Base-by-base conservation (phyloP, 192 early-diverging fungal species). In the Podila epigama region DNA sequence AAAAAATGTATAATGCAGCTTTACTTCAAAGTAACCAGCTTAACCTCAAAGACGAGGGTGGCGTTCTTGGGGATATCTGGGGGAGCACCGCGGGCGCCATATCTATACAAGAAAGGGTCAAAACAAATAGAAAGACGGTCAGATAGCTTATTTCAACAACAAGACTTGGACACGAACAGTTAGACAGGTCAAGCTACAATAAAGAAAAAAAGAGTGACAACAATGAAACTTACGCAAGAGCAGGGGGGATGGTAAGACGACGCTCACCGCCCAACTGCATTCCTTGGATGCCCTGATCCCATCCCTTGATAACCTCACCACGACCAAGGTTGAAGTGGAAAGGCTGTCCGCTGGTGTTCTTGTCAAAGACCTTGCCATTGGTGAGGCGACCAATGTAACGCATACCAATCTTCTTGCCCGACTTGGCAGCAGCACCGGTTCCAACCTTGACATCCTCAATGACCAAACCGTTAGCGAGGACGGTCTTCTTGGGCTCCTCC, bases 361-460 rank as follows among this genome's bases (percentile, higher is more conserved):
- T 86, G 89, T 98, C 97, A 85, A 98, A 98, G 27, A 96, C 93
- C 81, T 94, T 98, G 71, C 97, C 97, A 85, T 87, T 96, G 60
- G 82, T 85, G 51, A 98, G 85, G 78, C 90, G 92, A 63, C 97
- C 97, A 78, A 98, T 94, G 87, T 98, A 98, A 80, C 96, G 92
- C 83, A 97, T 93, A 58, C 88, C 86, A 60, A 92, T 85, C 80
- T 87, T 63, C 60, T 70, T 60, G 52, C 62, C 51, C 48, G 63
- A 71, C 81, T 86, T 86, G 58, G 81, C 83, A 62, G 66, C 79
- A 5, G 59, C 42, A 37, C 85, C 85, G 18, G 58, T 65, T 31
- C 84, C 84, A 31, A 81, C 57, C 66, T 82, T 89, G 58, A 89
- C 81, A 77, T 96, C 93, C 80, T 96, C 95, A 42, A 93, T 91